Evolutionary conservation across 805 yeast species (phyloP).

Genomic region (Pichia cabralensis): DNA sequence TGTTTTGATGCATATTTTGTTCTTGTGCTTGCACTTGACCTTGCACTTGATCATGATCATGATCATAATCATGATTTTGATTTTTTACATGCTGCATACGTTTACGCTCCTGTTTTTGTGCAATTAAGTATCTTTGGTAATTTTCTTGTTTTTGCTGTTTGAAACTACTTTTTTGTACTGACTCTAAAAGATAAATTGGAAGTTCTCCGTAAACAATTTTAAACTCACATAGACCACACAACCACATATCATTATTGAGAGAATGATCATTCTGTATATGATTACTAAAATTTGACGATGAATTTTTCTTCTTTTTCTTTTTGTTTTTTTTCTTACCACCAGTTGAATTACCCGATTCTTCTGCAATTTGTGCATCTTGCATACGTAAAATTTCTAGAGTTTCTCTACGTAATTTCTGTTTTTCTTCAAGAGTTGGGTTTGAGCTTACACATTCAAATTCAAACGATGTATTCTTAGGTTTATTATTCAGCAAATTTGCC

Average conservation of each 20-base stretch:
- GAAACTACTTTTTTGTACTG: slow-evolving; percentile 31
- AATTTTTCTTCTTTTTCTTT: slow-evolving; percentile 6
- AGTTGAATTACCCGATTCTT: slow-evolving; percentile 1
- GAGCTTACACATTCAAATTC: background rate
- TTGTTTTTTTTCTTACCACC: slow-evolving; percentile 13
- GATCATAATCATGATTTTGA: background rate
- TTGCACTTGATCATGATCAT: background rate
- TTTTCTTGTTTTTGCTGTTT: slow-evolving; percentile 24
- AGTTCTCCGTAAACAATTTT: slow-evolving; percentile 37
- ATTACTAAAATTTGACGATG: too few species aligned
- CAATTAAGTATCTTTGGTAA: slow-evolving; percentile 10
- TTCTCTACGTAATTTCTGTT: slow-evolving; percentile 1
- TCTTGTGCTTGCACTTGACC: background rate
- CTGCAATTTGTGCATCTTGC: background rate
- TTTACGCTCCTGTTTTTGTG: slow-evolving; percentile 11
- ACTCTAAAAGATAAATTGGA: slow-evolving; percentile 35
- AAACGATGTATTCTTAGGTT: background rate
- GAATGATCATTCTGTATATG: too few species aligned
- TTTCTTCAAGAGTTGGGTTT: slow-evolving; percentile 3
- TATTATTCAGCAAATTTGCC: too few species aligned
- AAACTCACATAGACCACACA: slow-evolving; percentile 40
- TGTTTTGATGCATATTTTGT: background rate
- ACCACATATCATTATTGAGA: slow-evolving; percentile 11
- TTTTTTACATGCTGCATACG: background rate
- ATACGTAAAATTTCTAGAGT: slow-evolving; percentile 3